Base-by-base conservation (phyloP, 768 basidiomycete genomes). In the Boletus rubroflammeus region DNA sequence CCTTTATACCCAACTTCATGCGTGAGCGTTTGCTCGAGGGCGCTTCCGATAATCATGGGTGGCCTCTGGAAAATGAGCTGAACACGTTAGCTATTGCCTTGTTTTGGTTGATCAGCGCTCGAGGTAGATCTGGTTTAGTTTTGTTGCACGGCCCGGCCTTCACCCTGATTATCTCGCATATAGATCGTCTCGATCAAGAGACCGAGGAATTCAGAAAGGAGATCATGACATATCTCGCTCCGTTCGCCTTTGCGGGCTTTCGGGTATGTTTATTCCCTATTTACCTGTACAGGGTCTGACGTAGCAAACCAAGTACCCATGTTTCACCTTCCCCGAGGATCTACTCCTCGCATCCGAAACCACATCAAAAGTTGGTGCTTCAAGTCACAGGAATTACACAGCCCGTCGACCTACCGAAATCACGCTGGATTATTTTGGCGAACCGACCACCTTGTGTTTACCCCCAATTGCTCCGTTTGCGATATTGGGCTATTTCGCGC, bases 161-260 rank as follows among this genome's bases (percentile, higher is more conserved):
- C 31, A 28, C 7, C 15, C 26, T 53, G 34, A 57, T 46, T n/a
- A 17, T 47, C 7, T 38, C 46, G 1, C 21, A 14, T 21, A 14
- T 23, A 68, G 66, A 55, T 41, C 10, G 15, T 15, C 65, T 69
- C n/a, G 61, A 63, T 53, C 56, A 64, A 32, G 79, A 81, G 58
- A 66, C 68, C 11, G 63, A 62, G 6, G 64, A 67, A 29, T 53
- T 60, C 23, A 68, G 73, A 35, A 56, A 60, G 9, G 69, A 73
- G 51, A 67, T 76, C 42, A 66, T 72, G 64, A 54, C 63, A 21
- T 64, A 71, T 26, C 68, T 81, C 6, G 64, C 65, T n/a, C 78
- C 80, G n/a, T 73, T 75, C 47, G 75, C 77, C 10, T 74, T 78
- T 59, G 77, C 78, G 14, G 76, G 76, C 25, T 81, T 79, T 61